These are phyloP conservation scores for Terfezia boudieri DNA, from an alignment of 495 filamentous ascomycete genomes.

Conservation along the genomic window DNA sequence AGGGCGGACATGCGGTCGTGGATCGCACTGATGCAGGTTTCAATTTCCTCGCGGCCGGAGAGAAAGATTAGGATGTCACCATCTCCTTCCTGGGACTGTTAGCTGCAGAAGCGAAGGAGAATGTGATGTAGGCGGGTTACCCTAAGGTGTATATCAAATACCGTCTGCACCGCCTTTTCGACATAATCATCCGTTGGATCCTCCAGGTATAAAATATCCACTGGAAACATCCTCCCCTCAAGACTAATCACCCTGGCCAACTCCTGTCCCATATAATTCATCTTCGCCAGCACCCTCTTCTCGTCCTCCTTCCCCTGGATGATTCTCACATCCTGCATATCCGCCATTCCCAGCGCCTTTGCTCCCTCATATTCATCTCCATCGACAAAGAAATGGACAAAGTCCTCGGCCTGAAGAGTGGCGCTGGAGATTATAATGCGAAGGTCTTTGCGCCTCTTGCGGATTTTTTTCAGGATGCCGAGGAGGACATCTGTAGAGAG, in stretches of 20 bases:
- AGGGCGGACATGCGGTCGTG: conserved; percentile 56
- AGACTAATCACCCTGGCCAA: conserved; percentile 63
- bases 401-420: conserved; percentile 78
- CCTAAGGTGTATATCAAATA: conserved; percentile 81
- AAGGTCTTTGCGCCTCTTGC: conserved; percentile 57
- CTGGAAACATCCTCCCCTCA: conserved; percentile 78
- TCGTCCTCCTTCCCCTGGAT: conserved; percentile 4
- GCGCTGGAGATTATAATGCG: conserved; percentile 86
- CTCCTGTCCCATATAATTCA: conserved; percentile 11
- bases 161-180: conserved; percentile 63
- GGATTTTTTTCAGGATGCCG: conserved; percentile 85
- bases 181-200: conserved; percentile 70
- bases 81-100: conserved; percentile 23
- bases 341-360: conserved; percentile 13
- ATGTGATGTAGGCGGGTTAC: conserved; percentile 25
- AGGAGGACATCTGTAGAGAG: conserved; percentile 86
- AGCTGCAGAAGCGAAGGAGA: conserved; percentile 6
- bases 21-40: conserved; percentile 52
- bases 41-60: conserved; percentile 87
- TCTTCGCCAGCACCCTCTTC: neutral
- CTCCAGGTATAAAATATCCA: conserved; percentile 71
- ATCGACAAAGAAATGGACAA: conserved; percentile 53
- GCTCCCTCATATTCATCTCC: conserved; percentile 24
- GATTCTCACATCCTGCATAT: conserved; percentile 5
- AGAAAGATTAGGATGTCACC: conserved; percentile 87